Evolutionary conservation across 768 basidiomycete species (phyloP).

Genomic region (Podaxis carcinomalis): DNA sequence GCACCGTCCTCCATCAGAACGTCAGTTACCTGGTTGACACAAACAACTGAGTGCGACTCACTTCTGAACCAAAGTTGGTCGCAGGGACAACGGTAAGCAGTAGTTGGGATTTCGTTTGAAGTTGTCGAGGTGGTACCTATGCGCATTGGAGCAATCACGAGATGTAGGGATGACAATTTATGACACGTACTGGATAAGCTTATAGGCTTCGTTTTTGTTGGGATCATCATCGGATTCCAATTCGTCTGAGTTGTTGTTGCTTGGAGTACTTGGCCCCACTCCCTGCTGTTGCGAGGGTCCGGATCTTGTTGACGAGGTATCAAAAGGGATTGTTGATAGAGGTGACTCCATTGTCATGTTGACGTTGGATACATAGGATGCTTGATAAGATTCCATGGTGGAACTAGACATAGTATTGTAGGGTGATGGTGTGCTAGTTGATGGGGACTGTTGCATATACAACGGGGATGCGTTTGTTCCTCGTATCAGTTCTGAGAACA

Average conservation of each 20-base stretch:
- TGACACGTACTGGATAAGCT: conserved; percentile 65
- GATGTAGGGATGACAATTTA: neutral
- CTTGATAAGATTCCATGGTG: conserved; percentile 35
- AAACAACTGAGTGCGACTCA: conserved; percentile 23
- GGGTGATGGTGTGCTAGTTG: conserved; percentile 34
- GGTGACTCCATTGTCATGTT: conserved; percentile 54
- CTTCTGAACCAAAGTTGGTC: conserved; percentile 87
- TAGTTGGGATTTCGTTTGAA: conserved; percentile 83
- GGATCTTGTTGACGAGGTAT: conserved; percentile 24
- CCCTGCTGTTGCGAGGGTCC: conserved; percentile 31
- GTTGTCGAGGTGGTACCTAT: conserved; percentile 88
- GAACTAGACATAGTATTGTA: conserved; percentile 35
- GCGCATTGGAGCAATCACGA: neutral
- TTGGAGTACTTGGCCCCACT: conserved; percentile 21
- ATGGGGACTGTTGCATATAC: conserved; percentile 47
- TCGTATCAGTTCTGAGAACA: conserved; percentile 63
- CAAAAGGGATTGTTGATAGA: conserved; percentile 48
- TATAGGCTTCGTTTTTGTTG: conserved; percentile 74
- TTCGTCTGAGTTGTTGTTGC: conserved; percentile 33
- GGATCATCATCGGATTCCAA: conserved; percentile 65
- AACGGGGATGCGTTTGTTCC: conserved; percentile 52
- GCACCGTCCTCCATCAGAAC: conserved; percentile 54
- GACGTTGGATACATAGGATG: conserved; percentile 52
- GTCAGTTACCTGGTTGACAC: conserved; percentile 14
- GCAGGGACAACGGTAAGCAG: conserved; percentile 81